phyloP scores from a whole-genome alignment of 2,329 filamentous ascomycete species.

The Aspergillus floridensis region DNA sequence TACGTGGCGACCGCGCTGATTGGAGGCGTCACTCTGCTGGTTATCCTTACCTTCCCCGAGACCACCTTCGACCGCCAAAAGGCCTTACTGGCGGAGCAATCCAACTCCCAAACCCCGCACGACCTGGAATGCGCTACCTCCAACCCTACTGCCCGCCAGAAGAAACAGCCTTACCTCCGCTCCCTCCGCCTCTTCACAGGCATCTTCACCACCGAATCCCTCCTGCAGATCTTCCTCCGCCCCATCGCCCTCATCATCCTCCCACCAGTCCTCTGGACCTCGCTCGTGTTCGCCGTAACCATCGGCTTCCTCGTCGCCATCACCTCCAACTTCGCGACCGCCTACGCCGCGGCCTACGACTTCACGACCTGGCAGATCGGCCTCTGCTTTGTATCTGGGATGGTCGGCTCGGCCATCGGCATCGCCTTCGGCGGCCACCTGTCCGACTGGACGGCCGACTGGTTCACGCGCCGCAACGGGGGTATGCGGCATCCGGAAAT shows the following conservation, averaged over 20 bases:
- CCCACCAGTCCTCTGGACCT: conserved; percentile 9
- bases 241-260: conserved; percentile 7
- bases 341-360: conserved; percentile 4
- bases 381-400: conserved; percentile 4
- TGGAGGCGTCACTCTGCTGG: neutral
- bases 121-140: neutral
- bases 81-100: neutral
- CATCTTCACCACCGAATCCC: conserved; percentile 4
- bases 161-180: neutral
- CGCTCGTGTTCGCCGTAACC: conserved; percentile 7
- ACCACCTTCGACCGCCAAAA: conserved; percentile 2
- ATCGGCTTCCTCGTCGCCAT: conserved; percentile 9
- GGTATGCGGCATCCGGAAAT: conserved; percentile 11
- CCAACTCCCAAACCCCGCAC: neutral
- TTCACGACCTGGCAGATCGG: conserved; percentile 9
- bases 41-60: conserved; percentile 9
- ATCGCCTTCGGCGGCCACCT: conserved; percentile 6
- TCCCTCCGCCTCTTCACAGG: conserved; percentile 3
- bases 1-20: conserved; percentile 7
- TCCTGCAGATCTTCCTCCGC: conserved; percentile 5
- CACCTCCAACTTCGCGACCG: conserved; percentile 10
- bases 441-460: conserved; percentile 9
- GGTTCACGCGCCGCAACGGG: conserved; percentile 5
- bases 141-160: neutral
- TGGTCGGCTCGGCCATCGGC: conserved; percentile 5